Base-by-base conservation (phyloP, 148 eudicot genomes). In the Diospyros lotus region DNA sequence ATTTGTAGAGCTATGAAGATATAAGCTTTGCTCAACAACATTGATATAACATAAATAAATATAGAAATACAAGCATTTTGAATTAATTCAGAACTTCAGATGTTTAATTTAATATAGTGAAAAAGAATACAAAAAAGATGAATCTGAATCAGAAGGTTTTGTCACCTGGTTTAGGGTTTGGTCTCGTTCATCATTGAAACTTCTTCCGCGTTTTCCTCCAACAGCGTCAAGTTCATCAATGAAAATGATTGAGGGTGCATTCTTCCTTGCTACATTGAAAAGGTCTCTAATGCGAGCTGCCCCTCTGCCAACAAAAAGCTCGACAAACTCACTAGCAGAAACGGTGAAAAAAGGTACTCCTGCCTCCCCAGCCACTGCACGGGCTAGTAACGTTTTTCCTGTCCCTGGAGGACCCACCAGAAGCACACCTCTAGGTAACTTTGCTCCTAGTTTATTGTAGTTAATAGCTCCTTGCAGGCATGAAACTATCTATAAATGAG, bases 301-400 rank as follows among this genome's bases (percentile, higher is more conserved):
- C 79, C 99, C 99, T 78, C 98, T 83, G 71, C 99, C 99, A 43
- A 96, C 99, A 86, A 91, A 96, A 82, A 96, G 67, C 78, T 96
- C 99, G 48, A 96, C 99, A 72, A 96, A 96, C 81, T 96, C 99
- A 84, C 99, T 96, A 14, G 99, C 99, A 43, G 99, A 93, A 58
- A 96, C 97, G 0, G 97, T 84, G 84, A 96, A 96, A 76, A 96
- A 96, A 5, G 98, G 98, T 41, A 96, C 98, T 67, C 98, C 97
- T 12, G 98, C 98, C 84, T 96, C 99, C 75, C 99, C 98, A 62
- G 99, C 98, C 60, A 96, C 98, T 58, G 99, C 99, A 78, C 99
- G 99, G 66, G 99, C 99, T 61, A 95, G 86, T 71, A 95, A 81
- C 55, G 99, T 95, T 86, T 95, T 95, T 66, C 99, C 99, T 18